Conservation (phyloP, 306 rosid genomes). For the Chamaecrista fasciculata region DNA sequence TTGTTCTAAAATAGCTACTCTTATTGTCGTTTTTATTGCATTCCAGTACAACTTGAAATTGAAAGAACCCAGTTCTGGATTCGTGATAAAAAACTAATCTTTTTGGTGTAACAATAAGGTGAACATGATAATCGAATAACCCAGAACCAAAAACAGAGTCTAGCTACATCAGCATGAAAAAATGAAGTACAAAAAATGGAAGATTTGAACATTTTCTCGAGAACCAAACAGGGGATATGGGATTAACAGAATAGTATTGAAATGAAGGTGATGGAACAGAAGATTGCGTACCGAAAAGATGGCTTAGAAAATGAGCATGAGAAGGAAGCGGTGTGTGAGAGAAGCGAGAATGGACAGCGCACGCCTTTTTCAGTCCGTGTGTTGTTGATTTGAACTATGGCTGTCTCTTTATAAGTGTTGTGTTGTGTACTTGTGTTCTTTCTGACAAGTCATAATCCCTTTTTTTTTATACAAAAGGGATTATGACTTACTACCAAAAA, state of each 20-base stretch:
- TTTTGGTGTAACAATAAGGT: background rate
- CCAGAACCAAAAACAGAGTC: background rate
- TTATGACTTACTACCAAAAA: too few relatives aligned
- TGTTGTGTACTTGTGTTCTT: background rate
- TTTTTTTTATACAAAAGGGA: too few relatives aligned
- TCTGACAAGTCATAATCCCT: background rate
- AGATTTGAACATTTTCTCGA: background rate
- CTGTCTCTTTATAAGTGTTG: slow-evolving; percentile 2
- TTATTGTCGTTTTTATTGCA: background rate
- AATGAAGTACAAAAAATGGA: background rate
- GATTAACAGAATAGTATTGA: background rate
- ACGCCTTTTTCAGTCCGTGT: background rate
- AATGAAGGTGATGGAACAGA: background rate
- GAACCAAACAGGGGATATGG: slow-evolving; percentile 13
- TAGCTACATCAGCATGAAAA: background rate
- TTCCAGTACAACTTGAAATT: background rate
- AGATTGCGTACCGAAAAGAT: background rate
- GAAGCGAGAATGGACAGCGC: background rate
- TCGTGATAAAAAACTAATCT: background rate
- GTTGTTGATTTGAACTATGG: background rate
- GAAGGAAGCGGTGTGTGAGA: background rate
- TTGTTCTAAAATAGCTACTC: background rate
- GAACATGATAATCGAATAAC: background rate
- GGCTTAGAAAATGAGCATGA: slow-evolving; percentile 2
- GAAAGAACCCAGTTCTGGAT: slow-evolving; percentile 10